Evolutionary conservation across 352 stramenopile genomes (phyloP).

Genomic region (Phytophthora ohioensis): DNA sequence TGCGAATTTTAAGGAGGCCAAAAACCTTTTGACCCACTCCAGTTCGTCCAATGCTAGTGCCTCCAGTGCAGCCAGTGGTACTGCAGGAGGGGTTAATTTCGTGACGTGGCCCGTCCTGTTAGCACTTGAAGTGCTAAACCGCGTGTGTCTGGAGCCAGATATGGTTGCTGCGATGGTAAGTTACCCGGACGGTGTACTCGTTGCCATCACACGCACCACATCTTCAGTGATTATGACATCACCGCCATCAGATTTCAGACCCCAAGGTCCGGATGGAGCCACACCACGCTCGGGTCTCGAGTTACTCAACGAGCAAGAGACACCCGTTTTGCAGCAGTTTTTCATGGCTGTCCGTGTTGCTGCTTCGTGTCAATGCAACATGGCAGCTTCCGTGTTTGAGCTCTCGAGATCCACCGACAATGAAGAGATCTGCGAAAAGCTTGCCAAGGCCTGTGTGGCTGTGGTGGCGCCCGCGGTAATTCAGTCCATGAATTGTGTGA

Average conservation of each 20-base stretch:
- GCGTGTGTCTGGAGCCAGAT: slow-evolving; percentile 66
- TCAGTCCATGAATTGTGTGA: slow-evolving; percentile 77
- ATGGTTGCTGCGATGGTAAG: slow-evolving; percentile 79
- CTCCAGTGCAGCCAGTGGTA: slow-evolving; percentile 16
- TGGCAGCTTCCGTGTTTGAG: slow-evolving; percentile 80
- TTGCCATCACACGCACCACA: slow-evolving; percentile 67
- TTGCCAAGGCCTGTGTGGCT: slow-evolving; percentile 69
- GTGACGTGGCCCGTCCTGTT: slow-evolving; percentile 88
- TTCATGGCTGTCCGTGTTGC: slow-evolving; percentile 84
- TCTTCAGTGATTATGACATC: slow-evolving; percentile 86
- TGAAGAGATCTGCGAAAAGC: slow-evolving; percentile 51
- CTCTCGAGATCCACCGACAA: slow-evolving; percentile 63
- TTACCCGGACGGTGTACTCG: slow-evolving; percentile 63
- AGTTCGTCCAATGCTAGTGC: slow-evolving; percentile 37
- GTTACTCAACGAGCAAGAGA: slow-evolving; percentile 85
- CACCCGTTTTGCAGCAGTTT: slow-evolving; percentile 78
- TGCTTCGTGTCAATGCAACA: slow-evolving; percentile 76
- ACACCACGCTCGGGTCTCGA: slow-evolving; percentile 75
- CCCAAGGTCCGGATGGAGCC: slow-evolving; percentile 48
- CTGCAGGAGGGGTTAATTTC: slow-evolving; percentile 59
- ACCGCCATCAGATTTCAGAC: slow-evolving; percentile 73
- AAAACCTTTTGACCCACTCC: slow-evolving; percentile 69
- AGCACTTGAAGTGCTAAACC: slow-evolving; percentile 84
- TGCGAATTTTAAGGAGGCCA: slow-evolving; percentile 61
- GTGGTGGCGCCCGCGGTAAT: slow-evolving; percentile 75